Evolutionary conservation across 2,329 filamentous ascomycete genomes (phyloP), one percentile per base, ranked within the genome.

Genomic region (Curvularia verruculosa): DNA sequence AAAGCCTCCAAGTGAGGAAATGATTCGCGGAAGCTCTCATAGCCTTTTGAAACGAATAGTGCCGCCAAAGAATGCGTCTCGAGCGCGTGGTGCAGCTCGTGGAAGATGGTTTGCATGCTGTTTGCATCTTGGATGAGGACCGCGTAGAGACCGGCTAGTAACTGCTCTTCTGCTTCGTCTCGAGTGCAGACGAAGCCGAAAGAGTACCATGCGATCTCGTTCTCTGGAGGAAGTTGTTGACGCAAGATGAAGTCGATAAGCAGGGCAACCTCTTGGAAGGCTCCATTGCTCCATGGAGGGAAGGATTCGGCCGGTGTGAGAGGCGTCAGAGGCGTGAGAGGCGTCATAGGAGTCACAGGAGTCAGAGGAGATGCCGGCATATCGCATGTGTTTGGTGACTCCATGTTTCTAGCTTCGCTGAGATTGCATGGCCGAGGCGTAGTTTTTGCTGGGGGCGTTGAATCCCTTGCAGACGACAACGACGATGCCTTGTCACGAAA

Each of bases 141-240:
- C 4, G 37, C 26, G 31, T 67, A 71, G 0, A 67, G 21, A 0
- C 58, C 57, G 1, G 40, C 54, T 1, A 73, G 50, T 0, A 15
- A 13, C 1, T 44, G 40, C 2, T 59, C 54, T 26, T 66, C 45
- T 1, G 58, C 49, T 3, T 60, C 34, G 2, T 49, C 46, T 1
- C 23, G n/a, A 0, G 63, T 63, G 0, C 58, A 43, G 0, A 52
- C 37, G 28, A 65, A 73, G 0, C 70, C 68, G 8, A 71, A 71
- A 0, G 18, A 1, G n/a, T 61, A 58, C 47, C 66, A 70, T 1
- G 54, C 47, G 1, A 54, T 26, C 0, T 55, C 49, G 0, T 49
- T 10, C 0, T 56, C 40, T 0, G 51, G 37, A 1, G 66, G 58
- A 0, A 49, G 45, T 1, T 51, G 13, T 1, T 41, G 9, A 1